Base-by-base conservation (phyloP, 345 rosid genomes). In the Lumnitzera racemosa region DNA sequence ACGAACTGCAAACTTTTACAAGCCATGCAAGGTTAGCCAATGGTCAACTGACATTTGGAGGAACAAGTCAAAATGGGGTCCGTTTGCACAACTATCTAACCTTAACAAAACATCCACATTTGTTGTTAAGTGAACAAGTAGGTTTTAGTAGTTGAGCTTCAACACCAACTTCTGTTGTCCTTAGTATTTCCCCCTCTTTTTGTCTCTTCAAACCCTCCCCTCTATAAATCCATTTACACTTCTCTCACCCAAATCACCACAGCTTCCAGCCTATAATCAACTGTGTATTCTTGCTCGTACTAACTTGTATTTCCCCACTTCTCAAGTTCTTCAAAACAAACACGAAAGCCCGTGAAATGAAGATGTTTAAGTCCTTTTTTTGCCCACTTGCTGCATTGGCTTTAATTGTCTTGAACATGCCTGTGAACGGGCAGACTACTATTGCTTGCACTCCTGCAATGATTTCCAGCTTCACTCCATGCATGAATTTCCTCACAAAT, bases 401-500 rank as follows among this genome's bases (percentile, higher is more conserved):
- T 54, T 10, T 59, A 43, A 13, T 59, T 10, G 63, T 58, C 58
- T 24, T 78, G 23, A 58, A 59, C 17, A 24, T 73, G 12, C 88
- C 83, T 0, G 85, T 56, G 60, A 7, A 14, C 24, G 66, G 78
- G 56, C 96, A 79, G 70, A 68, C 83, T 5, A 75, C 55, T 15
- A 67, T 72, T 49, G 77, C 88, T 0, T 89, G 98, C 64, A 78
- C 76, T 1, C 67, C 86, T 8, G 56, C 94, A 1, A 63, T 71
- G 73, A 75, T 89, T 59, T 24, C 81, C 13, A 70, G 43, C 15
- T 79, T 92, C 67, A 67, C 82, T 15, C 91, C 96, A 15, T 92
- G 97, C 67, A 69, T 92, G 82, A 78, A 64, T 58, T 74, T 85
- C 57, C 59, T 87, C 15, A 81, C 96, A 47, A 87, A 78, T 62